Conservation (phyloP, 441 rosid species). For the Pelargonium myrrhifolium region DNA sequence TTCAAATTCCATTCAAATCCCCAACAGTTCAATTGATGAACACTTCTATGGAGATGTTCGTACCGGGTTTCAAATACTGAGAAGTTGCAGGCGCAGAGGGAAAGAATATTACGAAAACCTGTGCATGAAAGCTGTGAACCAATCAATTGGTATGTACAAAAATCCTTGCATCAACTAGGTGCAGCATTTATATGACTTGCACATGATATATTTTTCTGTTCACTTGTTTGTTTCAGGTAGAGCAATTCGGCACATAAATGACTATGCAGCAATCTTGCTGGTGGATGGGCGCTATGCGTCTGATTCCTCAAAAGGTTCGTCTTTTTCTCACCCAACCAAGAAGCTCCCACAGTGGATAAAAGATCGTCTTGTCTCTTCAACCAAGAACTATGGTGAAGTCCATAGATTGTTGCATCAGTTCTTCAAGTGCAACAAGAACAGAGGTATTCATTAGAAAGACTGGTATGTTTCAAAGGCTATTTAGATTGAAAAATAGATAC, state of each 20-base stretch:
- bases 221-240: constrained; percentile 45
- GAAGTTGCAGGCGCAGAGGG: constrained; percentile 72
- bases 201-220: background rate
- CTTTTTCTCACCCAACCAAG: constrained; percentile 47
- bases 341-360: constrained; percentile 87
- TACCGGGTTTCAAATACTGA: constrained; percentile 60
- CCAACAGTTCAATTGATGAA: constrained; percentile 33
- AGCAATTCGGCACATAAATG: constrained; percentile 80
- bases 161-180: background rate
- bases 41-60: constrained; percentile 44
- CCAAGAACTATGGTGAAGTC: constrained; percentile 73
- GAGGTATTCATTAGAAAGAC: constrained; percentile 17
- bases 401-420: constrained; percentile 69
- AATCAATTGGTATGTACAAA: constrained; percentile 67
- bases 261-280: constrained; percentile 82
- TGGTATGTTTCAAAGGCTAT: background rate
- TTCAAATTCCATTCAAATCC: constrained; percentile 28
- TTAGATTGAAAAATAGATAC: background rate
- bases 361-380: constrained; percentile 50
- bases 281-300: constrained; percentile 70
- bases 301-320: constrained; percentile 43
- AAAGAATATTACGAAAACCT: constrained; percentile 86
- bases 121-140: constrained; percentile 97
- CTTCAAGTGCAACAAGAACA: constrained; percentile 56
- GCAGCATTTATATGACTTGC: background rate